A percentile compares a stretch with the other conserved stretches of the same genome.
These are phyloP conservation scores for Sequoiadendron giganteum DNA, from an alignment of 75 land plant genomes.

Conservation along the genomic window DNA sequence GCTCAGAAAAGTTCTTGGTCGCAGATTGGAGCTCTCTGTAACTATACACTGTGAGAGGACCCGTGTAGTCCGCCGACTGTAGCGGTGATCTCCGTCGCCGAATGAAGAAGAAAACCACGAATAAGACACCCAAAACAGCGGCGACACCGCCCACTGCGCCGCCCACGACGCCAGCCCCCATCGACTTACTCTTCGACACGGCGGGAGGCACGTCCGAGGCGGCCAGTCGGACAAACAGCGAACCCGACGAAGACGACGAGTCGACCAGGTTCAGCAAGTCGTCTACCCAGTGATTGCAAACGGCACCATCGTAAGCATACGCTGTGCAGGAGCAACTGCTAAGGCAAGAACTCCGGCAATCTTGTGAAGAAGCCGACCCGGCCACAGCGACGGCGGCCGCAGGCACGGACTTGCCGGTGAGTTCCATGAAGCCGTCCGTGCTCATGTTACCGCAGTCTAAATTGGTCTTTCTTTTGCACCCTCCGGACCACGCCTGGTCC, in stretches of 20 bases:
- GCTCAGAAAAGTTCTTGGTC: conserved; percentile 16
- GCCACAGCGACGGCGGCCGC: background rate
- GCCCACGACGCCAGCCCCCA: background rate
- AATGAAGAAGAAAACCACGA: background rate
- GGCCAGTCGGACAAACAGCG: background rate
- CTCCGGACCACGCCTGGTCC: conserved; percentile 23
- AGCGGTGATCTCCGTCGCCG: background rate
- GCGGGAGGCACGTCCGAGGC: no score
- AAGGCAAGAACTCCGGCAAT: conserved; percentile 26
- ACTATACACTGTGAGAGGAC: conserved; percentile 16
- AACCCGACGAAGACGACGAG: background rate
- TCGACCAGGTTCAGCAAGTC: conserved; percentile 23
- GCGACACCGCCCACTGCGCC: background rate
- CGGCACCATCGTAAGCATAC: conserved; percentile 3
- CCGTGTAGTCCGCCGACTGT: background rate
- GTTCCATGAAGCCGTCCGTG: conserved; percentile 20
- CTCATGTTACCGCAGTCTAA: conserved; percentile 18
- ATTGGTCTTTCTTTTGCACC: conserved; percentile 29
- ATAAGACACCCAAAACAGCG: background rate
- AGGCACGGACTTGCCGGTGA: background rate
- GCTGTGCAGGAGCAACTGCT: conserved; percentile 24
- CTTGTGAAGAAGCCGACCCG: background rate
- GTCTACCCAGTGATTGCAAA: conserved; percentile 28
- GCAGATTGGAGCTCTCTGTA: conserved; percentile 19
- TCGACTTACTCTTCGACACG: background rate